phyloP scores from a whole-genome alignment of 164 flowering plant genomes.

The Piper longum region DNA sequence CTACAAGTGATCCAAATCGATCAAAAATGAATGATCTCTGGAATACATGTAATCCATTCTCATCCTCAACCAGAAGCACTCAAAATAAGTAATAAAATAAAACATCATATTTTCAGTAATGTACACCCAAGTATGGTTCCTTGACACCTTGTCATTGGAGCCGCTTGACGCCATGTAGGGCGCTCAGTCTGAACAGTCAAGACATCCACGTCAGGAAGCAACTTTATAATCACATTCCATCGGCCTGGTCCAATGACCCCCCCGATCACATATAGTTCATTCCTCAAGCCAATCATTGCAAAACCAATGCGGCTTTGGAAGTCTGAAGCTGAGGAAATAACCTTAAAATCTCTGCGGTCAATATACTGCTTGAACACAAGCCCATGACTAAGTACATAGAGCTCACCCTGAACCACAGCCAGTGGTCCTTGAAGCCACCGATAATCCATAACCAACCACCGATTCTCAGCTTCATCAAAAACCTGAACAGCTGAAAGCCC shows the following conservation, averaged over 20 bases:
- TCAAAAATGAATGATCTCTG: too few relatives aligned
- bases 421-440: slow-evolving; percentile 88
- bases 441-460: slow-evolving; percentile 63
- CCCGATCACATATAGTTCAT: slow-evolving; percentile 73
- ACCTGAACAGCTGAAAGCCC: slow-evolving; percentile 74
- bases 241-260: slow-evolving; percentile 77
- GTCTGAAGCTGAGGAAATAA: slow-evolving; percentile 56
- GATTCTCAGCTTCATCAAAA: slow-evolving; percentile 24
- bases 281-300: slow-evolving; percentile 59
- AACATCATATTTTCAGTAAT: slow-evolving; percentile 47
- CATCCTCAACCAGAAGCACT: slow-evolving; percentile 9
- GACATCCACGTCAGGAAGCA: slow-evolving; percentile 60
- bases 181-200: slow-evolving; percentile 50
- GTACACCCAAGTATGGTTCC: slow-evolving; percentile 83
- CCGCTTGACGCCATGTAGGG: slow-evolving; percentile 58
- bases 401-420: slow-evolving; percentile 58
- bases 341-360: slow-evolving; percentile 24
- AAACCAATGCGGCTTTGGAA: slow-evolving; percentile 63
- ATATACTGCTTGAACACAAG: slow-evolving; percentile 46
- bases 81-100: background rate
- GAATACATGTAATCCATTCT: background rate
- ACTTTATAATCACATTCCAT: slow-evolving; percentile 51
- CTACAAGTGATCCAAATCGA: too few relatives aligned
- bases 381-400: slow-evolving; percentile 72
- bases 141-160: slow-evolving; percentile 68